Evolutionary conservation across 805 yeast genomes (phyloP), one percentile per base, ranked within the genome.

Genomic region (Yarrowia sp.): DNA sequence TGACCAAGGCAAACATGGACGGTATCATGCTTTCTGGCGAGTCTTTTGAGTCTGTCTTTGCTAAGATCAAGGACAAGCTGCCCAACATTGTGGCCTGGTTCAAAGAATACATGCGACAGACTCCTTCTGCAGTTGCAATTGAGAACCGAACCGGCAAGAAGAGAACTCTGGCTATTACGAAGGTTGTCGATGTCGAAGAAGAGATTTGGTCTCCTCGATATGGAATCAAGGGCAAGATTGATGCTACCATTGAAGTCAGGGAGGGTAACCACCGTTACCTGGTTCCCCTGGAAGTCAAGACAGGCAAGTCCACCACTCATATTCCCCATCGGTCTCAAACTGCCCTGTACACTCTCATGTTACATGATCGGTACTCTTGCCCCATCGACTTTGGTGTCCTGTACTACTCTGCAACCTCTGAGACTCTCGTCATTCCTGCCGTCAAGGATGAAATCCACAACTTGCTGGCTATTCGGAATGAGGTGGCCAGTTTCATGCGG

Each of bases 201-300:
- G 90, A 88, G 73, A 88, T 95, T 14, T 88, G 97, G 92, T 91
- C 98, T 0, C 97, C 98, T 0, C 84, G 86, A 75, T 92, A 85
- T 79, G 99, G 99, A 0, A 78, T 95, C 9, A 86, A 91, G 72
- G 99, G 99, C 0, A 86, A 89, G 73, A 86, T 93, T 16, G 99
- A 95, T 79, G 97, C 89, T 2, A 92, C 97, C 0, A 83, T 92
- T 1, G 89, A 89, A 72, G 89, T 90, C 0, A 69, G 71, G 35
- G 74, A 76, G 1, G 84, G 84, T n/a, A 84, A 81, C 42, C 26
- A 59, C 43, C 14, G 22, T 8, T 82, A 75, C 68, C 82, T 92
- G 12, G 83, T 87, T 0, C 98, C 98, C 0, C 81, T 95, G 79
- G 99, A 95, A 76, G 86, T 95, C 69, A 95, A 95, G 75, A 92